Conservation (phyloP, 176 grass and related monocot genomes). For the Triticum monococcum region DNA sequence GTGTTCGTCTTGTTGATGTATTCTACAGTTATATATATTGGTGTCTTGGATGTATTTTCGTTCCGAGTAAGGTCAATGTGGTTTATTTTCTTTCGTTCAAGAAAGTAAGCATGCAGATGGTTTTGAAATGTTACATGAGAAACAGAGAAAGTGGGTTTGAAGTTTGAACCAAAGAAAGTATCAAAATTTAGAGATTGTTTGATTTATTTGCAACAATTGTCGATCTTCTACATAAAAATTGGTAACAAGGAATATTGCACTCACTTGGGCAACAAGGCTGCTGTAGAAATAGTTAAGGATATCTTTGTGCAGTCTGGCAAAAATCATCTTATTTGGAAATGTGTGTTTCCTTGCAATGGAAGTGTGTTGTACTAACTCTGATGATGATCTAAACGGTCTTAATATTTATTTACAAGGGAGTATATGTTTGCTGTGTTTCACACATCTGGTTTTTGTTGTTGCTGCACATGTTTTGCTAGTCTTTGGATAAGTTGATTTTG, state of each 20-base stretch:
- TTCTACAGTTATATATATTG: not conserved
- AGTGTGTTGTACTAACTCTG: no score
- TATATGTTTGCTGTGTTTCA: no score
- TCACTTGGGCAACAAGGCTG: not conserved
- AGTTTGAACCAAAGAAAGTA: not conserved
- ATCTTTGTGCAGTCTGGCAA: not conserved
- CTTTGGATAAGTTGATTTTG: no score
- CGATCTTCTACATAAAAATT: not conserved
- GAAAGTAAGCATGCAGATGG: not conserved
- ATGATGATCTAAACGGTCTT: no score
- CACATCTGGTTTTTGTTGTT: no score
- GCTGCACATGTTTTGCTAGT: no score
- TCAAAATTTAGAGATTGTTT: not conserved
- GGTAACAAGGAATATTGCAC: not conserved
- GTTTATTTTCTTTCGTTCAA: not conserved
- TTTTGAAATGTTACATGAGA: not conserved
- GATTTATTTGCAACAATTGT: not conserved
- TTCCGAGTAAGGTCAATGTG: not conserved
- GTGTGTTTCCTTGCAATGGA: no score
- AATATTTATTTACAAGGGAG: no score
- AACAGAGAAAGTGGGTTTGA: not conserved
- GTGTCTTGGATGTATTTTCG: not conserved
- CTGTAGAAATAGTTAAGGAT: no score
- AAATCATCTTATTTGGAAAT: not conserved
- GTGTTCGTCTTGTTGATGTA: not conserved